phyloP scores from a whole-genome alignment of 164 flowering plant species.

The Vitis rupestris region DNA sequence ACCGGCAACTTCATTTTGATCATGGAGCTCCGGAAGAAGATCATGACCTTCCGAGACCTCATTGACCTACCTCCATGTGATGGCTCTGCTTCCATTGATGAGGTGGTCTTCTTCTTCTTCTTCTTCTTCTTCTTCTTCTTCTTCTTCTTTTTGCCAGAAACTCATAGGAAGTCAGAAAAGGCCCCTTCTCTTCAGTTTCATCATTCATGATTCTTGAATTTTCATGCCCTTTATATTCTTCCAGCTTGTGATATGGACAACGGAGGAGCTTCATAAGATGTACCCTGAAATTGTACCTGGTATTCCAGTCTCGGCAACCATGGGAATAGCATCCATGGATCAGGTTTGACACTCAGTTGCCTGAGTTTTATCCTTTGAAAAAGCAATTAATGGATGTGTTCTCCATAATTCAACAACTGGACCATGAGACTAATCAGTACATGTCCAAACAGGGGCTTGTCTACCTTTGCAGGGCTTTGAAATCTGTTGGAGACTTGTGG shows the following conservation, averaged over 20 bases:
- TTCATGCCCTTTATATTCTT: background rate
- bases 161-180: no score
- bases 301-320: constrained; percentile 28
- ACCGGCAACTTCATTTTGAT: constrained; percentile 34
- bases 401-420: no score
- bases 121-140: no score
- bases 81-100: constrained; percentile 37
- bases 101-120: constrained; percentile 32
- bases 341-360: constrained; percentile 39
- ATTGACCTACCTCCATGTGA: constrained; percentile 62
- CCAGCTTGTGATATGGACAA: constrained; percentile 58
- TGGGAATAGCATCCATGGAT: constrained; percentile 26
- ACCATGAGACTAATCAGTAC: background rate
- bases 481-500: constrained; percentile 63
- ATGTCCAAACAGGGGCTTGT: constrained; percentile 34
- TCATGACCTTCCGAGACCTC: constrained; percentile 57
- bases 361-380: no score
- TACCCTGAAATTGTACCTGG: constrained; percentile 48
- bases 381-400: no score
- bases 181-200: no score
- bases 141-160: no score
- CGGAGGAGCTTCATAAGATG: constrained; percentile 55
- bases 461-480: constrained; percentile 45
- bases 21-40: constrained; percentile 61
- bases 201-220: no score